Percentiles rank a stretch among this genome's conserved stretches.
Evolutionary conservation across 768 basidiomycete genomes (phyloP).

Genomic region (Termitomyces sp.): DNA sequence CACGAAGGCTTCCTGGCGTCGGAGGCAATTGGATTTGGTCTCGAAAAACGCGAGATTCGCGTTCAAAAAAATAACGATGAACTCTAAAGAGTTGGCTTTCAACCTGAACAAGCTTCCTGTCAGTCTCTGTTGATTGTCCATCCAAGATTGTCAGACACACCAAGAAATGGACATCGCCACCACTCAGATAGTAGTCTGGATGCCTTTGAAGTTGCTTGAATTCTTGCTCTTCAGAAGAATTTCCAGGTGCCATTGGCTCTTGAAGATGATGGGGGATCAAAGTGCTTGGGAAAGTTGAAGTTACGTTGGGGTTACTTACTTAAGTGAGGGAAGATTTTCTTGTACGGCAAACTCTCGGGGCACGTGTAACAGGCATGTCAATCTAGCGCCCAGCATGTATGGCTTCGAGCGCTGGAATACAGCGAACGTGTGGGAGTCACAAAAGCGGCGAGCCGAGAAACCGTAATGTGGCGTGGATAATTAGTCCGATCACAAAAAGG

Average conservation of each 20-base stretch:
- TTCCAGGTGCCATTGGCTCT: neutral
- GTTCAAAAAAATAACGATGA: constrained; percentile 60
- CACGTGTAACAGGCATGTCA: constrained; percentile 2
- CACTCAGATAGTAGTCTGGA: constrained; percentile 45
- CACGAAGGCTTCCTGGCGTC: constrained; percentile 24
- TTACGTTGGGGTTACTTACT: too few species aligned
- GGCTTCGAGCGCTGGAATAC: neutral
- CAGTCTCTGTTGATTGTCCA: neutral
- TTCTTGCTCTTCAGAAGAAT: constrained; percentile 4
- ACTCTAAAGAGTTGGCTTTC: constrained; percentile 55
- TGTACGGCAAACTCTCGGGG: too few species aligned
- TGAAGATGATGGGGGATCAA: neutral
- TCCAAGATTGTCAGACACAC: constrained; percentile 28
- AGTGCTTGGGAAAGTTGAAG: neutral
- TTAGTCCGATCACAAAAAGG: neutral
- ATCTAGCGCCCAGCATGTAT: neutral
- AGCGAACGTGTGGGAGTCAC: neutral
- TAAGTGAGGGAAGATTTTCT: too few species aligned
- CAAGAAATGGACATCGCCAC: constrained; percentile 51
- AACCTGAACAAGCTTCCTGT: constrained; percentile 33
- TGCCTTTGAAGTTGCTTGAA: constrained; percentile 22
- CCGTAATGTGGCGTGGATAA: neutral
- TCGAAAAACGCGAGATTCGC: constrained; percentile 52
- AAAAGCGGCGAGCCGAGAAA: too few species aligned
- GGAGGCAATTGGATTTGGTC: constrained; percentile 28